Conservation (phyloP, 306 rosid species). For the Styphnolobium japonicum region DNA sequence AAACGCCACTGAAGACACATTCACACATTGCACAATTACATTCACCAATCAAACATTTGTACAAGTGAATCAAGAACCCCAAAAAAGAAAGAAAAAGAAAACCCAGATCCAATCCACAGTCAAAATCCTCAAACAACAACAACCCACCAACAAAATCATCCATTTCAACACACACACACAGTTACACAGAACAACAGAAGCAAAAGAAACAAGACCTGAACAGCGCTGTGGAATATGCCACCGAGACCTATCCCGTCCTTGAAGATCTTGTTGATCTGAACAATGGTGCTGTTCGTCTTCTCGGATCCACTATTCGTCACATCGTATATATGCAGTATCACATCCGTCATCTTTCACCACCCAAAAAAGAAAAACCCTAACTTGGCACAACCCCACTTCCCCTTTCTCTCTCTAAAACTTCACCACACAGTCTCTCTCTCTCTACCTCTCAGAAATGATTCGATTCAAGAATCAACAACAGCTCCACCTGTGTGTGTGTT, state of each 20-base stretch:
- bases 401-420: conserved; percentile 20
- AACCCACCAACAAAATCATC: conserved; percentile 8
- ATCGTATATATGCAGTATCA: conserved; percentile 79
- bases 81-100: neutral
- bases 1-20: neutral
- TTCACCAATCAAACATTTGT: neutral
- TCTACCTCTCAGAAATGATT: neutral
- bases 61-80: neutral
- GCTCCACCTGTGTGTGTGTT: neutral
- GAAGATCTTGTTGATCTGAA: conserved; percentile 97
- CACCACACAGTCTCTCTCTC: neutral
- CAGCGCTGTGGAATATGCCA: conserved; percentile 97
- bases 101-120: conserved; percentile 37
- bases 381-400: conserved; percentile 31
- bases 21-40: conserved; percentile 6
- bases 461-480: conserved; percentile 31
- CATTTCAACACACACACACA: neutral
- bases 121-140: conserved; percentile 8
- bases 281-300: conserved; percentile 86
- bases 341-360: conserved; percentile 62
- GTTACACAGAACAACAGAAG: no score
- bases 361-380: conserved; percentile 4
- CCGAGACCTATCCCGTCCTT: conserved; percentile 97
- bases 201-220: conserved; percentile 52
- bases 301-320: conserved; percentile 99